Evolutionary conservation across 208 protist species (phyloP), one percentile per base, ranked within the genome.

Genomic region (Wallacemonas collosoma): DNA sequence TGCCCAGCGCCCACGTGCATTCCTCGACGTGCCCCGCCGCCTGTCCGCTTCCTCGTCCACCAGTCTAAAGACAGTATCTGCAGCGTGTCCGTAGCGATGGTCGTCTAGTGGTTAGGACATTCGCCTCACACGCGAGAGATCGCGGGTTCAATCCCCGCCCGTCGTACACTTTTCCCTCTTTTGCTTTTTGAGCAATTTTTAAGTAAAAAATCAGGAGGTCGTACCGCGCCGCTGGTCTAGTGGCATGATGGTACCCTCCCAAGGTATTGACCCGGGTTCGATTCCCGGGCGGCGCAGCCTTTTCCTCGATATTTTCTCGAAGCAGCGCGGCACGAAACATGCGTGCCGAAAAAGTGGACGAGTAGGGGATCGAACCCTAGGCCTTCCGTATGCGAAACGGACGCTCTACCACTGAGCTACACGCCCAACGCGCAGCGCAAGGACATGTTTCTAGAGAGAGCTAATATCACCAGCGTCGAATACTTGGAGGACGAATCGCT

Each of bases 51-150:
- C 45, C 45, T 50, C 45, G 8, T 50, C 8, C 45, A 50, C 45
- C 12, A 50, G 8, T 12, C 0, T 50, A 1, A 50, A 50, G 12
- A 14, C 8, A 12, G 45, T 50, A 50, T 50, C 8, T 1, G 45
- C 6, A 1, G 8, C 45, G 12, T 6, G 45, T 15, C 6, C 60
- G 60, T 71, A 75, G 89, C 92, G 90, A 93, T 95, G 88, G 92
- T 97, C 90, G 90, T 97, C 92, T 95, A 95, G 92, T 95, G 92
- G 92, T 97, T 97, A 97, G 90, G 92, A 95, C 90, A 95, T 97
- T 94, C 90, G 92, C 92, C 90, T 95, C 89, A 95, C 89, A 96
- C 91, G 91, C 87, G 89, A 94, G 91, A 93, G 89, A 93, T 94
- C 88, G 92, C 88, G 91, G 91, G 88, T 95, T 94, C 88, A 87